Conservation (phyloP, 441 rosid genomes). For the Bocquillonia castaneifolia region DNA sequence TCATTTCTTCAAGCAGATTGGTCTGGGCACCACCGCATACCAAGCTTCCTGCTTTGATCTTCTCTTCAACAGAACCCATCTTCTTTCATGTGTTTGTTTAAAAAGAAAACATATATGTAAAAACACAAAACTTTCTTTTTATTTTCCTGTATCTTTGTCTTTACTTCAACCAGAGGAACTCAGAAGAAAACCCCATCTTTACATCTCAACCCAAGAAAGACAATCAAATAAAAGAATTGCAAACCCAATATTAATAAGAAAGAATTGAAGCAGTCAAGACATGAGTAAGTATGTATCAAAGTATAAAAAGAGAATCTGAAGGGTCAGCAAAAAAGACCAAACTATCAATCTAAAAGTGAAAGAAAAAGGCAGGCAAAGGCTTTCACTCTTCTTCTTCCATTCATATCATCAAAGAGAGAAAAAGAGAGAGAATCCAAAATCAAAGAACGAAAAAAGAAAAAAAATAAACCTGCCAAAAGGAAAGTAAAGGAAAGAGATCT, state of each 20-base stretch:
- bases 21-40: constrained; percentile 35
- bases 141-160: too few relatives aligned
- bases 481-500: constrained; percentile 33
- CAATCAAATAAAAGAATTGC: constrained; percentile 9
- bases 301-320: constrained; percentile 31
- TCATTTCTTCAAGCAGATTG: constrained; percentile 75
- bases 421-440: constrained; percentile 37
- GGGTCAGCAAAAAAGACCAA: constrained; percentile 27
- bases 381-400: too few relatives aligned
- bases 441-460: constrained; percentile 47
- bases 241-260: too few relatives aligned
- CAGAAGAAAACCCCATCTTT: constrained; percentile 26
- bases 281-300: constrained; percentile 17
- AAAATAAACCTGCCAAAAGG: constrained; percentile 52
- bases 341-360: constrained; percentile 31
- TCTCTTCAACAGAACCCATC: constrained; percentile 68
- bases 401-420: too few relatives aligned
- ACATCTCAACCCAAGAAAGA: constrained; percentile 16
- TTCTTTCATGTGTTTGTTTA: too few relatives aligned
- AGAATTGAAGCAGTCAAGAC: too few relatives aligned
- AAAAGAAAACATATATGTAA: too few relatives aligned
- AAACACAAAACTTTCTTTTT: background rate
- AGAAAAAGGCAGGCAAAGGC: constrained; percentile 23
- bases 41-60: constrained; percentile 44
- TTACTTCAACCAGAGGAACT: constrained; percentile 22